These are phyloP conservation scores for Boletus smithii DNA, from an alignment of 1,284 basidiomycete genomes.

Conservation along the genomic window DNA sequence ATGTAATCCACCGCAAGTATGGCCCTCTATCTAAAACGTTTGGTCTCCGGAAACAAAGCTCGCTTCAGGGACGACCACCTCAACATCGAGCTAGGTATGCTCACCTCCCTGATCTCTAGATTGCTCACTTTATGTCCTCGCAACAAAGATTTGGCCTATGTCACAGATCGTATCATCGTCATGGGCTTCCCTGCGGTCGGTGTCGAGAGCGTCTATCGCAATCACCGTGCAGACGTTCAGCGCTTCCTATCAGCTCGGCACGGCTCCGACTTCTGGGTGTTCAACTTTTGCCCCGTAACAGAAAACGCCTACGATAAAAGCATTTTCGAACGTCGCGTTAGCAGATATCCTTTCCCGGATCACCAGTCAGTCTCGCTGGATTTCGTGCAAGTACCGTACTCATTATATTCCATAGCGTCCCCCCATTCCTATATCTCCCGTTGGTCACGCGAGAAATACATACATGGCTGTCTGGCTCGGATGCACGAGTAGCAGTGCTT, in stretches of 20 bases:
- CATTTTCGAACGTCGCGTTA: constrained; percentile 69
- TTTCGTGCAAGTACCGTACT: not conserved
- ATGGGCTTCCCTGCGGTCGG: constrained; percentile 89
- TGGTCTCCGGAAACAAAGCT: constrained; percentile 76
- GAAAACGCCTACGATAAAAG: constrained; percentile 66
- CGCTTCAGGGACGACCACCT: constrained; percentile 71
- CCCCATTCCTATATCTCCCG: constrained; percentile 78
- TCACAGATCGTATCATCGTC: constrained; percentile 80
- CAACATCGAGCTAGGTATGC: constrained; percentile 61
- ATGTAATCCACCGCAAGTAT: constrained; percentile 37
- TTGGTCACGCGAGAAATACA: constrained; percentile 77
- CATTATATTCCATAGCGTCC: constrained; percentile 48
- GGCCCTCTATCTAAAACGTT: constrained; percentile 58
- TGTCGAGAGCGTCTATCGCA: constrained; percentile 79
- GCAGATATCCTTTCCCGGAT: constrained; percentile 85
- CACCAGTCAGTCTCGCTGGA: constrained; percentile 60
- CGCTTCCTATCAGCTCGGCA: constrained; percentile 75
- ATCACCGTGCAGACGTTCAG: constrained; percentile 73
- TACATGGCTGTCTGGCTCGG: constrained; percentile 69
- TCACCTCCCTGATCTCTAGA: not conserved
- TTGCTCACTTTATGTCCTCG: not conserved
- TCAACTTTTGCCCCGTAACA: constrained; percentile 81
- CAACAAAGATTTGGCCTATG: constrained; percentile 69
- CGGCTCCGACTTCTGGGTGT: constrained; percentile 77
- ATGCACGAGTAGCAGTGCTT: constrained; percentile 73